These are phyloP conservation scores for Fusarium sterilihyphosum DNA, from an alignment of 2,329 filamentous ascomycete genomes.

Conservation along the genomic window DNA sequence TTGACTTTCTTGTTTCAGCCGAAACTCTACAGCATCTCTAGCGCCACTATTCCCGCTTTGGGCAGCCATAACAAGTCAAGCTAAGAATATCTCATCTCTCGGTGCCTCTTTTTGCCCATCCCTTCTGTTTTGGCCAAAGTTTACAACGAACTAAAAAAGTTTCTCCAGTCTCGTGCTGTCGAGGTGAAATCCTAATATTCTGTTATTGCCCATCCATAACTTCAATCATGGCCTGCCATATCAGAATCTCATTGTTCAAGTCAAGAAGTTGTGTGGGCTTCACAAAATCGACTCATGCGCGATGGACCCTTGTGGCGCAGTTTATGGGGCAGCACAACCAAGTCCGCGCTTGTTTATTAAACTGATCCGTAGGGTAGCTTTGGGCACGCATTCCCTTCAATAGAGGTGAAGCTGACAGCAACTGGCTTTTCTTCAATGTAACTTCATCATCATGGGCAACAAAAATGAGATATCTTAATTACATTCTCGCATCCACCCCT, in stretches of 20 bases:
- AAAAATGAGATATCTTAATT: background rate
- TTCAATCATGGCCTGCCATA: background rate
- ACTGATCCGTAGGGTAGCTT: background rate
- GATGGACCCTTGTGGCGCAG: conserved; percentile 36
- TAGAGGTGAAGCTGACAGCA: background rate
- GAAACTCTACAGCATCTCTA: conserved; percentile 2
- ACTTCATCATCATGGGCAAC: background rate
- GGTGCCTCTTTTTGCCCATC: background rate
- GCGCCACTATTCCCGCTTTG: conserved; percentile 8
- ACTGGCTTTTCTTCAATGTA: background rate
- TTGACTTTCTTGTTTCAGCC: background rate
- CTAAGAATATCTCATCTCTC: background rate
- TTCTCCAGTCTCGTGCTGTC: background rate
- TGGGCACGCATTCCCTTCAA: background rate
- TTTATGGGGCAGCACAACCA: conserved; percentile 23
- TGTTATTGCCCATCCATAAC: background rate
- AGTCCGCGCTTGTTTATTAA: conserved; percentile 5
- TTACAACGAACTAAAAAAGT: conserved; percentile 9
- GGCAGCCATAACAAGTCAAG: conserved; percentile 16
- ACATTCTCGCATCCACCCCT: background rate
- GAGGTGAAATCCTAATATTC: background rate
- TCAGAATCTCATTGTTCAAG: background rate
- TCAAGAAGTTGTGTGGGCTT: conserved; percentile 13
- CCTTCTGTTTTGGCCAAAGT: conserved; percentile 17
- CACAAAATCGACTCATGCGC: conserved; percentile 35